Evolutionary conservation across 169 alveolate genomes (phyloP).

Genomic region (Plasmodium reichenowi): DNA sequence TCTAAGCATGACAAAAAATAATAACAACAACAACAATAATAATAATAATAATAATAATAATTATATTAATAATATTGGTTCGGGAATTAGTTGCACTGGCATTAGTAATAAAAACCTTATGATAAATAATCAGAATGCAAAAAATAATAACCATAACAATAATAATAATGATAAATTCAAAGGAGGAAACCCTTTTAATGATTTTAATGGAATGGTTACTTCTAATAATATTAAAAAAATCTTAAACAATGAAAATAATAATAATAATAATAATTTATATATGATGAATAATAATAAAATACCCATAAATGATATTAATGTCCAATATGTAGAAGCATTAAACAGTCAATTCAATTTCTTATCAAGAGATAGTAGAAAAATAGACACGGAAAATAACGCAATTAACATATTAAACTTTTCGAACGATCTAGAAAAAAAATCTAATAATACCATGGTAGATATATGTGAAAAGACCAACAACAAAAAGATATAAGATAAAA

Average conservation of each 20-base stretch:
- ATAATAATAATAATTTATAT: constrained; percentile 1
- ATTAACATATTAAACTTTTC: constrained; percentile 27
- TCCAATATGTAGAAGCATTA: constrained; percentile 45
- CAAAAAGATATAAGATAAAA: constrained; percentile 7
- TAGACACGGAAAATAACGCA: constrained; percentile 1
- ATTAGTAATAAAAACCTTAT: background rate
- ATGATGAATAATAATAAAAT: background rate
- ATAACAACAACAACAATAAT: background rate
- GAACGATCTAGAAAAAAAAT: constrained; percentile 39
- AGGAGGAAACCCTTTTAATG: background rate
- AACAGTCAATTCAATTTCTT: constrained; percentile 40
- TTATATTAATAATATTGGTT: background rate
- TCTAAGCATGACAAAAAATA: constrained; percentile 30
- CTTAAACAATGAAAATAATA: constrained; percentile 19
- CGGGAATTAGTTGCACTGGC: too few species aligned
- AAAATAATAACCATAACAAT: too few species aligned
- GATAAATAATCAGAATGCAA: background rate
- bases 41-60: background rate
- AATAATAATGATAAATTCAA: background rate
- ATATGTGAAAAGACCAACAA: constrained; percentile 29
- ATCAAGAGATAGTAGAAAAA: constrained; percentile 18
- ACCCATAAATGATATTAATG: constrained; percentile 24
- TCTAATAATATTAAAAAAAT: constrained; percentile 27
- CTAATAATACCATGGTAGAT: constrained; percentile 20
- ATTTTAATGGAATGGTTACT: constrained; percentile 1